phyloP scores from a whole-genome alignment of 306 rosid genomes.

The Cucumis sativus region DNA sequence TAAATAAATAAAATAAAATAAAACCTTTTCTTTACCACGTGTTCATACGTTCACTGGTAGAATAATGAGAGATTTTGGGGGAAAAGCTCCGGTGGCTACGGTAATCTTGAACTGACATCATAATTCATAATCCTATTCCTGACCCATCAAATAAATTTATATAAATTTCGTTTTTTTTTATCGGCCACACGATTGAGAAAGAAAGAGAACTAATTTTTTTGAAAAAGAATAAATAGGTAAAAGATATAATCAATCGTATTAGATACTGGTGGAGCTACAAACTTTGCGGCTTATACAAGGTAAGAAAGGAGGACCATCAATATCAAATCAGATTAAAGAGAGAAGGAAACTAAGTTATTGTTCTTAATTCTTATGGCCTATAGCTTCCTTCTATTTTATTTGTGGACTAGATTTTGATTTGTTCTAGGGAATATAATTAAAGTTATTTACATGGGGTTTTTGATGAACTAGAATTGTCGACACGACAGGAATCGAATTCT shows the following conservation, averaged over 20 bases:
- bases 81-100: neutral
- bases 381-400: neutral
- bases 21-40: too few species aligned
- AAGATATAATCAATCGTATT: neutral
- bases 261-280: neutral
- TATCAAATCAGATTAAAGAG: neutral
- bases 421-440: neutral
- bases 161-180: neutral
- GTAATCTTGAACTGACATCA: neutral
- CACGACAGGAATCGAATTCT: neutral
- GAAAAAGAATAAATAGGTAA: neutral
- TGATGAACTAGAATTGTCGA: neutral
- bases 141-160: neutral
- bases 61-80: too few species aligned
- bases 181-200: neutral
- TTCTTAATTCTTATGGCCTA: neutral
- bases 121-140: neutral
- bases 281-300: conserved; percentile 4
- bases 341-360: neutral
- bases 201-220: neutral
- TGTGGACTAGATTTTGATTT: neutral
- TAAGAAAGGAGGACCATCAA: neutral
- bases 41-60: too few species aligned
- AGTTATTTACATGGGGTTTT: neutral
- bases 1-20: too few species aligned